Evolutionary conservation across 208 protist species (phyloP), one percentile per base, ranked within the genome.

Genomic region (Herpetomonas muscarum): DNA sequence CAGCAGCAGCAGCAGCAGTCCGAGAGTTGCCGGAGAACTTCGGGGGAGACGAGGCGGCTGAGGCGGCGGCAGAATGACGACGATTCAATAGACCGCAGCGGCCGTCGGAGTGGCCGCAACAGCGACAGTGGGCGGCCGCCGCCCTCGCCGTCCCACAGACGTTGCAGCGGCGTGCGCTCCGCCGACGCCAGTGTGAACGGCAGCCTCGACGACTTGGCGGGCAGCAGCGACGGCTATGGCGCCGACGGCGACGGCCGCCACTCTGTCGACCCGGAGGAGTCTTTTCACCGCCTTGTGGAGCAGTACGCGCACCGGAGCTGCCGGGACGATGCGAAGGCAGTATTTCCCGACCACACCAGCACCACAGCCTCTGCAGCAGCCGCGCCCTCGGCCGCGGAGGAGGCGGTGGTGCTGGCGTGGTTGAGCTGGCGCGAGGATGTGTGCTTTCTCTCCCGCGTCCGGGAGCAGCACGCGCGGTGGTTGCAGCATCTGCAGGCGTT

Each of bases 401-500:
- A 59, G 15, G 49, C 45, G 28, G 32, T 70, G 62, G 22, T 67
- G 53, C 32, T 22, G 46, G 13, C 56, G 4, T 81, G 79, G 73
- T 41, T 87, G 39, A 48, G 58, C 29, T 88, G 85, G 81, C 80
- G 85, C 5, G 78, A 87, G 31, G 66, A 52, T 2, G 68, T 92
- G 30, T 84, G 78, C 58, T 55, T 92, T 21, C 66, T 92, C 28
- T 67, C 81, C 3, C 70, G 65, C 41, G 62, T 87, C 32, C 67
- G 83, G 55, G 69, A 83, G 49, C 54, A 66, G 28, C 77, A 92
- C 56, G 85, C 70, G 10, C 34, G 61, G 4, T 92, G 85, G 85
- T 64, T 92, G 30, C 41, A 64, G 37, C 61, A 47, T 22, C 42
- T 64, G 34, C 51, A 51, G 1, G 58, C 67, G 24, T 76, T 64